Evolutionary conservation across 2,329 filamentous ascomycete genomes (phyloP).

Genomic region (Fusarium sp.): DNA sequence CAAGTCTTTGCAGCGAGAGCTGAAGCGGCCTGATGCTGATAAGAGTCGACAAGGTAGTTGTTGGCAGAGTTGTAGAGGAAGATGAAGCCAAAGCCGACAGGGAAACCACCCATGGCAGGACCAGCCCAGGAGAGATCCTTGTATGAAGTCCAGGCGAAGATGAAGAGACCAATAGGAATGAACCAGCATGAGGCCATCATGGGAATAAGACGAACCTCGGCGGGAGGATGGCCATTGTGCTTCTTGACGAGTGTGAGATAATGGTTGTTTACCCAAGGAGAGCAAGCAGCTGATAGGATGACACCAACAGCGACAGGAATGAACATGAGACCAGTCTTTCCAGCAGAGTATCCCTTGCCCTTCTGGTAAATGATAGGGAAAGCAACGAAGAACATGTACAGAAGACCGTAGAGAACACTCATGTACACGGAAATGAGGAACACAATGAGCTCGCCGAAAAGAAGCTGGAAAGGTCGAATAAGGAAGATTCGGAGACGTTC

Average conservation of each 20-base stretch:
- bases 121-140: conserved; percentile 75
- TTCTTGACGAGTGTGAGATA: conserved; percentile 74
- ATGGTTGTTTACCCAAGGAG: conserved; percentile 83
- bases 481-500: conserved; percentile 81
- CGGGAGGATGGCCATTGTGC: conserved; percentile 78
- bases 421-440: conserved; percentile 88
- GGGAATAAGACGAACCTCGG: conserved; percentile 82
- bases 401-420: conserved; percentile 80
- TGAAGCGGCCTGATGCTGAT: conserved; percentile 80
- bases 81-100: conserved; percentile 84
- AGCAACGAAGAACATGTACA: conserved; percentile 83
- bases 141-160: conserved; percentile 75
- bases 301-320: conserved; percentile 85
- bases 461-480: conserved; percentile 84
- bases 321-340: conserved; percentile 86
- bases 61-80: conserved; percentile 85
- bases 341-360: conserved; percentile 81
- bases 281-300: conserved; percentile 72
- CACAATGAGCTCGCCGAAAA: conserved; percentile 87
- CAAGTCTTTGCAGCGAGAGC: conserved; percentile 86
- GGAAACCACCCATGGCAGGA: conserved; percentile 76
- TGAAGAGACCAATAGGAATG: conserved; percentile 70
- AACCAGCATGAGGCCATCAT: conserved; percentile 85
- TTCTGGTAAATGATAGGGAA: conserved; percentile 79
- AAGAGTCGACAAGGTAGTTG: conserved; percentile 76